A percentile compares a stretch with the other conserved stretches of the same genome.
Conservation (phyloP, 2,329 filamentous ascomycete species). For the Metarhizium guizhouense region DNA sequence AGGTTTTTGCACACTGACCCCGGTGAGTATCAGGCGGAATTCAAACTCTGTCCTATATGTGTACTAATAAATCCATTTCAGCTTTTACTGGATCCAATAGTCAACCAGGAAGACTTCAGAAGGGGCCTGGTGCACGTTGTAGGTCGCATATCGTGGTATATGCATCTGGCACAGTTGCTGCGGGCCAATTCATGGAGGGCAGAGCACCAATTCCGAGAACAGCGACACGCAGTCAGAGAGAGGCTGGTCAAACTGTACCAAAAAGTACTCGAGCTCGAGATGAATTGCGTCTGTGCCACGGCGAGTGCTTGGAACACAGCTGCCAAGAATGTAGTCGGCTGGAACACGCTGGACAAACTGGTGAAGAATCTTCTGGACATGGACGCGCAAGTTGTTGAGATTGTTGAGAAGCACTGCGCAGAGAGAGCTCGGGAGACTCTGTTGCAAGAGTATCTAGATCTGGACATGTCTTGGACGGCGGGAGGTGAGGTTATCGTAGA, state of each 20-base stretch:
- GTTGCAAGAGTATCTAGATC: conserved; percentile 9
- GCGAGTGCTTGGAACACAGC: conserved; percentile 27
- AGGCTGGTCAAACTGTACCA: conserved; percentile 20
- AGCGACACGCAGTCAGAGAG: conserved; percentile 13
- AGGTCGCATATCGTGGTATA: conserved; percentile 25
- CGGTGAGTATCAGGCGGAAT: conserved; percentile 16
- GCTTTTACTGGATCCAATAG: conserved; percentile 27
- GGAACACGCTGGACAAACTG: conserved; percentile 20
- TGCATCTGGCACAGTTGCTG: conserved; percentile 20
- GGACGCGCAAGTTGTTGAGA: conserved; percentile 16
- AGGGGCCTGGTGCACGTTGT: conserved; percentile 22
- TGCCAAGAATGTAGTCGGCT: conserved; percentile 27
- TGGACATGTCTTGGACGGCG: conserved; percentile 1
- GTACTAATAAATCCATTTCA: conserved; percentile 6
- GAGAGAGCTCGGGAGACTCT: conserved; percentile 10
- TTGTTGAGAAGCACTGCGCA: conserved; percentile 14
- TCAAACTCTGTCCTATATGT: too few relatives aligned
- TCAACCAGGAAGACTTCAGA: conserved; percentile 20
- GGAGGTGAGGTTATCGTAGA: not conserved
- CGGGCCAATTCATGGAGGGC: conserved; percentile 12
- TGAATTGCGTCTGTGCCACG: conserved; percentile 30
- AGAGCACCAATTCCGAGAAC: conserved; percentile 13
- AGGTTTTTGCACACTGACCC: conserved; percentile 27
- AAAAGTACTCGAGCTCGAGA: conserved; percentile 27
- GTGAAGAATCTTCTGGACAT: conserved; percentile 16